Percentiles rank a stretch among this genome's conserved stretches.
Evolutionary conservation across 2,329 filamentous ascomycete genomes (phyloP).

Genomic region (Thielaviopsis ethacetica): DNA sequence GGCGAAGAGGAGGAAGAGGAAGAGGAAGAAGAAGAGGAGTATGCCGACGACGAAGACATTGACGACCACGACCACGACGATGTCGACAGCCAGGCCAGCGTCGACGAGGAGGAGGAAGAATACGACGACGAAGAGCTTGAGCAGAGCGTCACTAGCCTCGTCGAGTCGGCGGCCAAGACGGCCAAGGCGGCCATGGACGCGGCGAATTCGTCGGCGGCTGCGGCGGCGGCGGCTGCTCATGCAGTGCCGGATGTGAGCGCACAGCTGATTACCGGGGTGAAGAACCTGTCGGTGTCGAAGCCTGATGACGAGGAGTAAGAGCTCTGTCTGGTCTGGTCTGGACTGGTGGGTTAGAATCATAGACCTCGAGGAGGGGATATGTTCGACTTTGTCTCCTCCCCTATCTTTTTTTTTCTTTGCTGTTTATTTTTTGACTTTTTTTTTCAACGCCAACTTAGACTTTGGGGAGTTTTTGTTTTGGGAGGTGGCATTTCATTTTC

Average conservation of each 20-base stretch:
- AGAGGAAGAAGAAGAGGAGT: slow-evolving; percentile 34
- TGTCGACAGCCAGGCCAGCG: slow-evolving; percentile 25
- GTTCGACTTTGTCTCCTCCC: neutral
- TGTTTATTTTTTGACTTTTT: neutral
- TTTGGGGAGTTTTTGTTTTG: neutral
- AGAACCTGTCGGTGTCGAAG: slow-evolving; percentile 12
- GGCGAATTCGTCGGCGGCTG: neutral
- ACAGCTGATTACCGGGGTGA: slow-evolving; percentile 13
- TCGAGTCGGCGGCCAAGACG: slow-evolving; percentile 5
- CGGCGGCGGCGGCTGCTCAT: neutral
- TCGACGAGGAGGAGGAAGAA: slow-evolving; percentile 24
- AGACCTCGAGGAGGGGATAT: too few species aligned
- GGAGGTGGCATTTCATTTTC: neutral
- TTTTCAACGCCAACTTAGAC: neutral
- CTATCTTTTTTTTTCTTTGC: neutral
- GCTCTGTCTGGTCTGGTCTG: too few species aligned
- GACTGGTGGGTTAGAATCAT: too few species aligned
- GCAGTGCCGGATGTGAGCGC: slow-evolving; percentile 11
- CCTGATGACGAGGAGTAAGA: neutral
- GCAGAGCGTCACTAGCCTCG: slow-evolving; percentile 6
- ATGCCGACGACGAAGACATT: slow-evolving; percentile 31
- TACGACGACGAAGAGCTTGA: slow-evolving; percentile 15
- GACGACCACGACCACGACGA: slow-evolving; percentile 22
- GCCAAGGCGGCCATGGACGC: slow-evolving; percentile 6
- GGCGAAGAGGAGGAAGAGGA: slow-evolving; percentile 37